Conservation (phyloP, 78 protist species). For the Dictyostelium capitatum region DNA sequence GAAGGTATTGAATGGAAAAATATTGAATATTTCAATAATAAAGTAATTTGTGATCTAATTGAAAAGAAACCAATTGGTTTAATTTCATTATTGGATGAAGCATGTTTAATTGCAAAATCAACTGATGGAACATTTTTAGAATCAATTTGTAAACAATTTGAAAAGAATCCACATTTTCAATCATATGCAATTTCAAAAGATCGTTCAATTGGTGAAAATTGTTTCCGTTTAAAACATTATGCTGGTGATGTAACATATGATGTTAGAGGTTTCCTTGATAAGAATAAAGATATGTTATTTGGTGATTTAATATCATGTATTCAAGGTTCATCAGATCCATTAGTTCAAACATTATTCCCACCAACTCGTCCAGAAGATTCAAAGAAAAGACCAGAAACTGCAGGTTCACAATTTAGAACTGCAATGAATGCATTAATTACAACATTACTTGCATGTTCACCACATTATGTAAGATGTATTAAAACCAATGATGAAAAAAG, state of each 20-base stretch:
- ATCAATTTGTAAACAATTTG: constrained; percentile 62
- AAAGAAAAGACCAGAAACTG: constrained; percentile 78
- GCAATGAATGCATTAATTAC: constrained; percentile 82
- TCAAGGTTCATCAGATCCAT: constrained; percentile 37
- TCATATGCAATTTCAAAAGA: constrained; percentile 37
- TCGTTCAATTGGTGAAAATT: constrained; percentile 57
- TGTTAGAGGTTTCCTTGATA: constrained; percentile 90
- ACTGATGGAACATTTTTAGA: constrained; percentile 85
- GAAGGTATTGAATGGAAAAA: constrained; percentile 94
- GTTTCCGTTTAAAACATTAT: constrained; percentile 91
- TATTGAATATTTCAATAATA: constrained; percentile 93
- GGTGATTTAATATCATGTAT: constrained; percentile 66
- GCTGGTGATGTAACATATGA: constrained; percentile 95
- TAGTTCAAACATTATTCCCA: constrained; percentile 59
- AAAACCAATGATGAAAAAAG: constrained; percentile 89
- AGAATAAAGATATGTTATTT: constrained; percentile 92
- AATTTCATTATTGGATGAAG: constrained; percentile 89
- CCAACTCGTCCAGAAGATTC: constrained; percentile 61
- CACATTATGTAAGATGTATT: constrained; percentile 93
- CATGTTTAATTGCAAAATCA: constrained; percentile 85
- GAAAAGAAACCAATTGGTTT: constrained; percentile 87
- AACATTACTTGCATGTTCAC: constrained; percentile 78
- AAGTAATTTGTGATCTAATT: constrained; percentile 86
- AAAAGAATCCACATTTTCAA: constrained; percentile 69
- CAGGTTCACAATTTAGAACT: constrained; percentile 80